phyloP scores from a whole-genome alignment of 1,284 basidiomycete genomes.

The Leccinum proximum region DNA sequence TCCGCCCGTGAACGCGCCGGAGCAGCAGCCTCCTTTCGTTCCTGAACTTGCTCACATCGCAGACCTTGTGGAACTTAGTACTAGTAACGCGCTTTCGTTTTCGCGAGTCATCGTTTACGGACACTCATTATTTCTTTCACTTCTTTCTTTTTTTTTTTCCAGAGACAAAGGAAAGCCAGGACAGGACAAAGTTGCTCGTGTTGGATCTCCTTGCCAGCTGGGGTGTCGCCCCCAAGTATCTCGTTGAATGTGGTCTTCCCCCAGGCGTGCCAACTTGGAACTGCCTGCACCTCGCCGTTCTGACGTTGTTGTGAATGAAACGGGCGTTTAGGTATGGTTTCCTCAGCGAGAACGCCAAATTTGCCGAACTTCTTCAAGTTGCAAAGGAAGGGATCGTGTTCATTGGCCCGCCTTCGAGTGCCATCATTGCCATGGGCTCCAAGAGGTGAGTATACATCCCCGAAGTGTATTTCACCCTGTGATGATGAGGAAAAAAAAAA shows the following conservation, averaged over 20 bases:
- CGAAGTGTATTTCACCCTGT: neutral
- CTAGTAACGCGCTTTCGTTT: no score
- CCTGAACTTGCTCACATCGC: neutral
- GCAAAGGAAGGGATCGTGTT: slow-evolving; percentile 91
- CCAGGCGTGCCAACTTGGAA: no score
- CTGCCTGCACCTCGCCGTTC: neutral
- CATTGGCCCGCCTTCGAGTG: slow-evolving; percentile 92
- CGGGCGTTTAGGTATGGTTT: slow-evolving; percentile 73
- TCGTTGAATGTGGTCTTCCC: no score
- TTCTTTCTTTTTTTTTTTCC: no score
- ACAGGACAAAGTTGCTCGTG: no score
- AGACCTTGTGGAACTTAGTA: no score
- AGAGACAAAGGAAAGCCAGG: no score
- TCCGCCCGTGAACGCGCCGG: neutral
- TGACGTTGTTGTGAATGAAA: slow-evolving; percentile 1
- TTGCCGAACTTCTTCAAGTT: slow-evolving; percentile 69
- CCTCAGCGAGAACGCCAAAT: slow-evolving; percentile 89
- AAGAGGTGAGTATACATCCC: slow-evolving; percentile 52
- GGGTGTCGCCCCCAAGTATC: no score
- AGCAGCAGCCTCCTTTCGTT: neutral
- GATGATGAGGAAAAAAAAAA: neutral
- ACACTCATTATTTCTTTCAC: no score
- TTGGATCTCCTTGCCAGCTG: no score
- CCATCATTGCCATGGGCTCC: slow-evolving; percentile 93
- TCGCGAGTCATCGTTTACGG: neutral